Conservation (phyloP, 805 yeast species). For the Isabelozyma rhagii region DNA sequence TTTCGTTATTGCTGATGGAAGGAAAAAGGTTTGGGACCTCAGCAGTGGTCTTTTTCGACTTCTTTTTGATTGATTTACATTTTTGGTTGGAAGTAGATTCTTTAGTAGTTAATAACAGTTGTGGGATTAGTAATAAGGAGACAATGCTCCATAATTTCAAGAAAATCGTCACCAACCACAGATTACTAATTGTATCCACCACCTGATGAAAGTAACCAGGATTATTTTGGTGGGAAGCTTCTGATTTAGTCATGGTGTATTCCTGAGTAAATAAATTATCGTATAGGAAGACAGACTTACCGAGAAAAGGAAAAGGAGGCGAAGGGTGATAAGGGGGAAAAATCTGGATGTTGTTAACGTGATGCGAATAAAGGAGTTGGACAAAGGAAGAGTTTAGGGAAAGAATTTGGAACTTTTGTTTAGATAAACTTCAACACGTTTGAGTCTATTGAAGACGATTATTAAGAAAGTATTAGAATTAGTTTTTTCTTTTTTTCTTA, state of each 20-base stretch:
- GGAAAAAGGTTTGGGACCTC: constrained; percentile 6
- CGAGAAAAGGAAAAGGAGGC: no score
- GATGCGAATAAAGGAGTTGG: neutral
- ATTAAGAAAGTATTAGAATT: no score
- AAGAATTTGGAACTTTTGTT: no score
- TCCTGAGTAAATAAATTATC: neutral
- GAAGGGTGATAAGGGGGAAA: no score
- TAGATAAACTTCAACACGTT: neutral
- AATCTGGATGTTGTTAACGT: no score
- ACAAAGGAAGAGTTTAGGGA: neutral
- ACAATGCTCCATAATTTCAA: neutral
- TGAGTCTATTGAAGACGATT: neutral
- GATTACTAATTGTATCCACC: neutral
- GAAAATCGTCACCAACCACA: neutral
- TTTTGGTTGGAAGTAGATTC: neutral
- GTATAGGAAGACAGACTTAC: no score
- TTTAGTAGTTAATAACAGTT: neutral
- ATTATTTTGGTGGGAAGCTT: no score
- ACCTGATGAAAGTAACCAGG: neutral
- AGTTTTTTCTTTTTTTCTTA: neutral
- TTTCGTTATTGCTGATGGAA: constrained; percentile 4
- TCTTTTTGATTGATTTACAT: neutral
- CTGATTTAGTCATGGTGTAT: neutral
- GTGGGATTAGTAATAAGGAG: neutral
- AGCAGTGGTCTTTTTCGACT: neutral